A percentile compares a stretch with the other conserved stretches of the same genome.
Evolutionary conservation across 768 basidiomycete species (phyloP).

Genomic region (Xerocomellus amylosporus): DNA sequence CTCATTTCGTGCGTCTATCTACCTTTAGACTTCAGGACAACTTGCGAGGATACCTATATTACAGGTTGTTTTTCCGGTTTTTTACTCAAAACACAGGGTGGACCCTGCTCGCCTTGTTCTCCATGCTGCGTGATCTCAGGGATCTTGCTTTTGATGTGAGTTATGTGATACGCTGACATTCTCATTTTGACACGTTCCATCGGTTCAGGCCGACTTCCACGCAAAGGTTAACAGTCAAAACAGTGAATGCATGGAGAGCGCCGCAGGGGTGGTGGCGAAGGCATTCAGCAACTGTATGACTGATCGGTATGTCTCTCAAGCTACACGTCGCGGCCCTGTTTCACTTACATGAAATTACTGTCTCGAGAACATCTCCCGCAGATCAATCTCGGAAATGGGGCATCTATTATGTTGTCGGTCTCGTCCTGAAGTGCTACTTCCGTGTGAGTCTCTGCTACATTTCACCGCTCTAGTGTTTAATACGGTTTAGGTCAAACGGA

Average conservation of each 20-base stretch:
- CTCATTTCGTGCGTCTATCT: constrained; percentile 64
- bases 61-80: constrained; percentile 72
- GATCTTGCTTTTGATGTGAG: constrained; percentile 83
- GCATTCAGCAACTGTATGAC: constrained; percentile 88
- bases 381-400: constrained; percentile 85
- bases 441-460: constrained; percentile 49
- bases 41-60: neutral
- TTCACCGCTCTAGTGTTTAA: neutral
- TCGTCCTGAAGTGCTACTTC: constrained; percentile 94
- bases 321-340: neutral
- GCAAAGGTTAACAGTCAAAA: constrained; percentile 54
- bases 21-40: neutral
- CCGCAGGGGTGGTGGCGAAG: constrained; percentile 81
- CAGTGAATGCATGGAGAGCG: constrained; percentile 78
- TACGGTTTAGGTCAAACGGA: constrained; percentile 70
- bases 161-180: neutral
- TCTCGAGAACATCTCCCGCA: constrained; percentile 58
- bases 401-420: constrained; percentile 86
- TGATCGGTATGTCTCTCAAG: constrained; percentile 53
- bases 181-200: neutral
- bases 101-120: constrained; percentile 82
- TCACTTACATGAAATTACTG: neutral
- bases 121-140: constrained; percentile 74
- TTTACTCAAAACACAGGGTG: constrained; percentile 82
- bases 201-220: constrained; percentile 56